A percentile compares a stretch with the other conserved stretches of the same genome.
phyloP scores from a whole-genome alignment of 2,329 filamentous ascomycete species.

The Alternaria arbusti region DNA sequence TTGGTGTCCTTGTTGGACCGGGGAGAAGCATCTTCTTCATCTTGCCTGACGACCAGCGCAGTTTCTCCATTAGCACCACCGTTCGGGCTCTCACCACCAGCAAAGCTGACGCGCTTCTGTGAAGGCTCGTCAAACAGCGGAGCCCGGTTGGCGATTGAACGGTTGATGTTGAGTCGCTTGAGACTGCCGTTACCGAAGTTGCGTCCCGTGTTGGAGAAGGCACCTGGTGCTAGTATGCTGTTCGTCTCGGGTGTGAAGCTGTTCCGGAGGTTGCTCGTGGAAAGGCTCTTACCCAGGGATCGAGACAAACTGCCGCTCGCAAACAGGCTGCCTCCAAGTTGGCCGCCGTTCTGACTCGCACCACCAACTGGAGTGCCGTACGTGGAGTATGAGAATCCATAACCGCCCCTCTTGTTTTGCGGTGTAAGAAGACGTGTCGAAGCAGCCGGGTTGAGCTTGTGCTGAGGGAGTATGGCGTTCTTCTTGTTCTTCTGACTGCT shows the following conservation, averaged over 20 bases:
- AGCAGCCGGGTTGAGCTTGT: slow-evolving; percentile 83
- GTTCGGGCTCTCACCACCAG: slow-evolving; percentile 61
- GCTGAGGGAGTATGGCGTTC: slow-evolving; percentile 80
- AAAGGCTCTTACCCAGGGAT: slow-evolving; percentile 84
- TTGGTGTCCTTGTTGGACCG: slow-evolving; percentile 56
- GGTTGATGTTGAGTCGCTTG: slow-evolving; percentile 93
- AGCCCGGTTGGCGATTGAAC: slow-evolving; percentile 69
- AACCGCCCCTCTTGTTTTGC: slow-evolving; percentile 75
- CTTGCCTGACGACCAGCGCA: slow-evolving; percentile 59
- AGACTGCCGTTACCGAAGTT: slow-evolving; percentile 61
- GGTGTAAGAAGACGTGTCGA: slow-evolving; percentile 82
- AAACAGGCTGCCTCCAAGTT: slow-evolving; percentile 55
- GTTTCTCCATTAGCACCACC: slow-evolving; percentile 50
- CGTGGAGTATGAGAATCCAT: slow-evolving; percentile 90
- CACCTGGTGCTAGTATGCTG: slow-evolving; percentile 82
- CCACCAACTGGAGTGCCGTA: slow-evolving; percentile 82
- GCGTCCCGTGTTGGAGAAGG: slow-evolving; percentile 71
- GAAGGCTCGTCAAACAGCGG: slow-evolving; percentile 64
- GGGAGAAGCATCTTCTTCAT: slow-evolving; percentile 59
- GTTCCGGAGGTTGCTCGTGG: slow-evolving; percentile 82
- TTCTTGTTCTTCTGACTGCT: slow-evolving; percentile 78
- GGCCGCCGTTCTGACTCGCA: slow-evolving; percentile 77
- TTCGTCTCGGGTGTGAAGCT: slow-evolving; percentile 84
- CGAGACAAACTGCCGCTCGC: slow-evolving; percentile 68
- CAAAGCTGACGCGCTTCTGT: slow-evolving; percentile 86